phyloP scores from a whole-genome alignment of 1,139 yeast genomes.

The Suhomyces bribrorum region DNA sequence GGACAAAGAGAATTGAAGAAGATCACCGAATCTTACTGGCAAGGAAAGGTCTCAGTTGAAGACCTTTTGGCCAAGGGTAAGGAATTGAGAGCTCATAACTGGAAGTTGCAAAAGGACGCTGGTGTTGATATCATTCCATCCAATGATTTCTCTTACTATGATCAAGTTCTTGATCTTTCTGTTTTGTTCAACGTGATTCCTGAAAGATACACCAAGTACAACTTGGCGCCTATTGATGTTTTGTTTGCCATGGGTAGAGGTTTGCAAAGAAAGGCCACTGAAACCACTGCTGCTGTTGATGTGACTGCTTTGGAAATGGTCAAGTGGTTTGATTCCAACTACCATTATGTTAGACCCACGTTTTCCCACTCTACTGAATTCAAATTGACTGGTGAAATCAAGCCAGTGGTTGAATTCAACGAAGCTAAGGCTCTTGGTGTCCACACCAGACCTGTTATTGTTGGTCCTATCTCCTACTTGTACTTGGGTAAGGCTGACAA shows the following conservation, averaged over 20 bases:
- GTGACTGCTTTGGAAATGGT: constrained; percentile 99
- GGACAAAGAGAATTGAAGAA: constrained; percentile 99
- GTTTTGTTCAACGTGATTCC: constrained; percentile 93
- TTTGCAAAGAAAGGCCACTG: constrained; percentile 95
- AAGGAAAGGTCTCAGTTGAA: constrained; percentile 85
- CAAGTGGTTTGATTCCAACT: constrained; percentile 99
- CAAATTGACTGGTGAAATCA: constrained; percentile 87
- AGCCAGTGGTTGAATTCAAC: constrained; percentile 95
- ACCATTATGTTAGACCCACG: constrained; percentile 99
- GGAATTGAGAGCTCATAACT: constrained; percentile 92
- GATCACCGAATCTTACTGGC: constrained; percentile 98
- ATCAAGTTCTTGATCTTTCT: constrained; percentile 92
- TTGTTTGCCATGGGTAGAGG: constrained; percentile 99
- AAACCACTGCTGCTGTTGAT: constrained; percentile 84
- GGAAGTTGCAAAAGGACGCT: constrained; percentile 96
- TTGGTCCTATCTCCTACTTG: constrained; percentile 96
- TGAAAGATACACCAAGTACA: constrained; percentile 91
- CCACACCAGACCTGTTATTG: constrained; percentile 94
- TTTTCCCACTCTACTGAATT: constrained; percentile 92
- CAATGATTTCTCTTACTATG: constrained; percentile 97
- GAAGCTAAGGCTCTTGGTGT: constrained; percentile 97
- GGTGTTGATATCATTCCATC: constrained; percentile 98
- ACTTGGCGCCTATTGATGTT: constrained; percentile 86
- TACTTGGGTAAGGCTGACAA: constrained; percentile 97
- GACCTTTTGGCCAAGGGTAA: constrained; percentile 91